Conservation (phyloP, 306 rosid species). For the Prunus salicina region DNA sequence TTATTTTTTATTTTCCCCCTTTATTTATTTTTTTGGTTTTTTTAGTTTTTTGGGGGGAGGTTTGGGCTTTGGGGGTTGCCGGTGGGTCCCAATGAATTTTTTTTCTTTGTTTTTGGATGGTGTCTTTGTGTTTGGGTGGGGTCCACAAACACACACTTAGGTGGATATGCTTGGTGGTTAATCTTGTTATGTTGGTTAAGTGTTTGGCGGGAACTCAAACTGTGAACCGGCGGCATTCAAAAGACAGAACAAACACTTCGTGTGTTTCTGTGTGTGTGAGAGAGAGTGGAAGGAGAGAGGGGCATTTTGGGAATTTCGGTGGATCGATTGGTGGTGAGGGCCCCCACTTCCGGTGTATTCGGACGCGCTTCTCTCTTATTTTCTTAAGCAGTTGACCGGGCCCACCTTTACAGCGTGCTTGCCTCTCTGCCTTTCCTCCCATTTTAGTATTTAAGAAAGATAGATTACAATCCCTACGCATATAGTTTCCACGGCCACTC, state of each 20-base stretch:
- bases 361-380: constrained; percentile 48
- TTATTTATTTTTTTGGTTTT: background rate
- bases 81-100: constrained; percentile 16
- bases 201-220: constrained; percentile 18
- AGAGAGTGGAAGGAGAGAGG: background rate
- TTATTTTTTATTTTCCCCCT: too few relatives aligned
- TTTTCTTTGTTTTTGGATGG: background rate
- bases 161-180: background rate
- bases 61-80: background rate
- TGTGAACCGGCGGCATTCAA: constrained; percentile 12
- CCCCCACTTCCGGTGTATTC: constrained; percentile 38
- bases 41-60: background rate
- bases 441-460: background rate
- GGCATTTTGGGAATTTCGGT: background rate
- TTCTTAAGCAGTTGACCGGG: constrained; percentile 35
- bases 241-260: too few relatives aligned
- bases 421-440: constrained; percentile 23
- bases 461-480: background rate
- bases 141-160: background rate
- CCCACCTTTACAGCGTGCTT: constrained; percentile 40
- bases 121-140: background rate
- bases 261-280: background rate
- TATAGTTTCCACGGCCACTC: background rate
- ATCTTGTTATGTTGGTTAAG: background rate
- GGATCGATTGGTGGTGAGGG: constrained; percentile 32